A percentile compares a stretch with the other conserved stretches of the same genome.
Conservation (phyloP, 2,329 filamentous ascomycete genomes). For the Xylaria hypoxylon region DNA sequence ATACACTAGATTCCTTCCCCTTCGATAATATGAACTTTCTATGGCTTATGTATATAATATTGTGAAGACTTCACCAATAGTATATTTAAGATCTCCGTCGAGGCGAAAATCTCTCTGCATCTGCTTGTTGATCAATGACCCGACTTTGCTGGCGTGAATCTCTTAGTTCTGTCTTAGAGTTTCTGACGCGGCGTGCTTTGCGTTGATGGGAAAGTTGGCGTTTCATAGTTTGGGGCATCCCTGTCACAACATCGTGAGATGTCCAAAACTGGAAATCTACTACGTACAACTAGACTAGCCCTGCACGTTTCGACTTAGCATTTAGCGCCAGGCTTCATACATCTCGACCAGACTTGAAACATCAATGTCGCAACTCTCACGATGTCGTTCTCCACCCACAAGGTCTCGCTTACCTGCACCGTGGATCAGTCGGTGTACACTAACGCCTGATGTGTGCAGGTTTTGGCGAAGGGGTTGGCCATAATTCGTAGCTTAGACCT, state of each 20-base stretch:
- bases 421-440: constrained; percentile 33
- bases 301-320: constrained; percentile 37
- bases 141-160: constrained; percentile 1
- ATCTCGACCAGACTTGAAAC: constrained; percentile 44
- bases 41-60: too few relatives aligned
- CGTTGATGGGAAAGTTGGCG: constrained; percentile 4
- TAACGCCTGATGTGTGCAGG: constrained; percentile 31
- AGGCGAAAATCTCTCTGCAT: constrained; percentile 10
- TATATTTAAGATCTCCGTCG: constrained; percentile 10
- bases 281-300: too few relatives aligned
- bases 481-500: neutral
- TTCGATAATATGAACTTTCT: too few relatives aligned
- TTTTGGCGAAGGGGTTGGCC: constrained; percentile 36
- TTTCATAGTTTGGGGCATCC: constrained; percentile 30
- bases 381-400: constrained; percentile 33
- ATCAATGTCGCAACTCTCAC: constrained; percentile 38
- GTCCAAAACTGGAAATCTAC: constrained; percentile 39
- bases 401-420: constrained; percentile 36
- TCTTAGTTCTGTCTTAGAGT: neutral
- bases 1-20: too few relatives aligned
- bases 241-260: constrained; percentile 18
- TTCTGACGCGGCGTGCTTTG: neutral
- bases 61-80: neutral
- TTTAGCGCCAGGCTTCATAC: constrained; percentile 42
- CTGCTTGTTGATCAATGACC: constrained; percentile 1